phyloP scores from a whole-genome alignment of 176 grass and related monocot species.

The Zea mays region DNA sequence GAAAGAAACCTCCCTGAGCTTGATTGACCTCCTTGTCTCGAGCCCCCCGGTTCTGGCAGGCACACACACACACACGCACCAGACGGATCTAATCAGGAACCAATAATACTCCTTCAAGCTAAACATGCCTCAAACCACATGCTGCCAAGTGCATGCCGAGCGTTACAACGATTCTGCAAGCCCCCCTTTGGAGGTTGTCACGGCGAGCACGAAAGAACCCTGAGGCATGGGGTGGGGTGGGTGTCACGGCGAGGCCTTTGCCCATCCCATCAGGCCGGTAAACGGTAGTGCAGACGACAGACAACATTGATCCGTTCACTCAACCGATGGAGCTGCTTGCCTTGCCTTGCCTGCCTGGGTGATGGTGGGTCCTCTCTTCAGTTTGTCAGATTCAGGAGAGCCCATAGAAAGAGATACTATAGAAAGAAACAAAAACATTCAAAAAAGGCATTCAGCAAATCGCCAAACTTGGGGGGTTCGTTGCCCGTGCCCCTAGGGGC shows the following conservation, averaged over 20 bases:
- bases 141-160: conserved; percentile 28
- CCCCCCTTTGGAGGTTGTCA: too few species aligned
- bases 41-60: conserved; percentile 34
- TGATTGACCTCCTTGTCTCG: conserved; percentile 50
- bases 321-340: conserved; percentile 2
- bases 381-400: conserved; percentile 2
- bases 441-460: not conserved
- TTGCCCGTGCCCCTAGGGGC: not conserved
- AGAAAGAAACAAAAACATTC: not conserved
- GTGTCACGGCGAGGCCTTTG: conserved; percentile 24
- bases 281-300: conserved; percentile 29
- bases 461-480: conserved; percentile 33
- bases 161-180: conserved; percentile 15
- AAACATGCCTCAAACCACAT: not conserved
- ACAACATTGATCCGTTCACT: conserved; percentile 28
- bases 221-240: not conserved
- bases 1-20: conserved; percentile 34
- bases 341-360: conserved; percentile 2
- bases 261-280: conserved; percentile 26
- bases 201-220: conserved; percentile 9
- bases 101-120: not conserved
- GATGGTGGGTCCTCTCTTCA: not conserved
- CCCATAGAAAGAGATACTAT: too few species aligned
- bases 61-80: not conserved
- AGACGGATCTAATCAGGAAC: conserved; percentile 27